A percentile compares a stretch with the other conserved stretches of the same genome.
Evolutionary conservation across 192 early-diverging fungal species (phyloP).

Genomic region (Umbelopsis isabellina): DNA sequence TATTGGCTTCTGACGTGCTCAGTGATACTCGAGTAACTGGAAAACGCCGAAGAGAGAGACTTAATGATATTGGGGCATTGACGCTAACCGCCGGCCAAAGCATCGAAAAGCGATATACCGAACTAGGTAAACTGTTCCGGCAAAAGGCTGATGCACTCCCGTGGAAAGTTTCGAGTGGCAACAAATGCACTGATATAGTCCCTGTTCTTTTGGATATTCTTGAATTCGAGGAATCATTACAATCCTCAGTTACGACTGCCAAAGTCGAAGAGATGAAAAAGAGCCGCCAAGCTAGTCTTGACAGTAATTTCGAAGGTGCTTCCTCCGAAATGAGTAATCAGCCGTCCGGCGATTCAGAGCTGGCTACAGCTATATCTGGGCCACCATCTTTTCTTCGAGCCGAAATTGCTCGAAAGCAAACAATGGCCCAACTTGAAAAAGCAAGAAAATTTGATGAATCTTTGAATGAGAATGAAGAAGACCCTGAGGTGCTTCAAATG

Average conservation of each 20-base stretch:
- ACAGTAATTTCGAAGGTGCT: no score
- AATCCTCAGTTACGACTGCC: no score
- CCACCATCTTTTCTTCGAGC: not conserved
- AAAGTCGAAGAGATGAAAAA: not conserved
- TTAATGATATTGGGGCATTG: not conserved
- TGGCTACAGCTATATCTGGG: no score
- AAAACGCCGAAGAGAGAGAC: not conserved
- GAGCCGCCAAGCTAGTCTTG: no score
- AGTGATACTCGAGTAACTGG: not conserved
- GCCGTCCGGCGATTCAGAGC: no score
- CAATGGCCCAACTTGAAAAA: not conserved
- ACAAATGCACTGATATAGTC: not conserved
- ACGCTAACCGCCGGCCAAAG: not conserved
- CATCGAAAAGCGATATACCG: not conserved
- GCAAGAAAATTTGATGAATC: not conserved
- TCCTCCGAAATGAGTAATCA: no score
- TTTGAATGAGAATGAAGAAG: not conserved
- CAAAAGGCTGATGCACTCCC: not conserved
- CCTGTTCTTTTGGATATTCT: not conserved
- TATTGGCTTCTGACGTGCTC: constrained; percentile 9
- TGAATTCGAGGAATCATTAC: not conserved
- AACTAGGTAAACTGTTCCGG: not conserved
- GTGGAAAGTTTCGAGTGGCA: not conserved
- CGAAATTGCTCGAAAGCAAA: not conserved
- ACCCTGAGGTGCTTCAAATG: no score